phyloP scores from a whole-genome alignment of 345 rosid genomes.

The Turnera subulata region DNA sequence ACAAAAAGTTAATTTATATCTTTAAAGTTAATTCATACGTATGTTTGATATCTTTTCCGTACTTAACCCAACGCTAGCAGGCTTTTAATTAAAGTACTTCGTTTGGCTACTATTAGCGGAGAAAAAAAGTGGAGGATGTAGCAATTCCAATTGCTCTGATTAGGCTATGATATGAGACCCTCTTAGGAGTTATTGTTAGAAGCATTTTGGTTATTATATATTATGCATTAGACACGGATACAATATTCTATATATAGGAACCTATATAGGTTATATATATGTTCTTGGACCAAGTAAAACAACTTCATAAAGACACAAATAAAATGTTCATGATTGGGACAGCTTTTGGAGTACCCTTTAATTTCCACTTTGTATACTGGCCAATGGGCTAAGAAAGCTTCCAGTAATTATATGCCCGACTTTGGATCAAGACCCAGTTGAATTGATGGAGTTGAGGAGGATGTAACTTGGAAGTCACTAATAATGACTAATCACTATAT shows the following conservation, averaged over 20 bases:
- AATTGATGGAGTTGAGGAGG: background rate
- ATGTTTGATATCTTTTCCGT: background rate
- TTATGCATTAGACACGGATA: too few relatives aligned
- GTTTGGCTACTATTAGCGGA: too few relatives aligned
- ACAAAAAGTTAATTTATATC: too few relatives aligned
- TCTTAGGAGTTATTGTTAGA: too few relatives aligned
- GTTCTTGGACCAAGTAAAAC: slow-evolving; percentile 5
- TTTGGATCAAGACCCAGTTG: slow-evolving; percentile 1
- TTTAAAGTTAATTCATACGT: background rate
- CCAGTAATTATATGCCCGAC: background rate
- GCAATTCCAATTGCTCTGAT: too few relatives aligned
- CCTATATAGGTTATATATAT: background rate
- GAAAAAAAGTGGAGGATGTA: too few relatives aligned
- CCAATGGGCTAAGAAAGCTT: slow-evolving; percentile 9
- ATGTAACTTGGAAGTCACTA: background rate
- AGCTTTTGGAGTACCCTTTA: background rate
- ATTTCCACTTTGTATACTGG: slow-evolving; percentile 1
- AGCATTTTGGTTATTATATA: too few relatives aligned
- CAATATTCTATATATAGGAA: too few relatives aligned
- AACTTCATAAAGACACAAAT: background rate
- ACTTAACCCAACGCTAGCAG: too few relatives aligned
- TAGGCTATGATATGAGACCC: too few relatives aligned
- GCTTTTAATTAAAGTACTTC: too few relatives aligned
- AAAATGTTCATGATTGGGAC: slow-evolving; percentile 8
- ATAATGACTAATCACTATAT: too few relatives aligned